Percentiles rank a stretch among this genome's conserved stretches.
phyloP scores from a whole-genome alignment of 2,329 filamentous ascomycete genomes.

The Fusarium multiceps region DNA sequence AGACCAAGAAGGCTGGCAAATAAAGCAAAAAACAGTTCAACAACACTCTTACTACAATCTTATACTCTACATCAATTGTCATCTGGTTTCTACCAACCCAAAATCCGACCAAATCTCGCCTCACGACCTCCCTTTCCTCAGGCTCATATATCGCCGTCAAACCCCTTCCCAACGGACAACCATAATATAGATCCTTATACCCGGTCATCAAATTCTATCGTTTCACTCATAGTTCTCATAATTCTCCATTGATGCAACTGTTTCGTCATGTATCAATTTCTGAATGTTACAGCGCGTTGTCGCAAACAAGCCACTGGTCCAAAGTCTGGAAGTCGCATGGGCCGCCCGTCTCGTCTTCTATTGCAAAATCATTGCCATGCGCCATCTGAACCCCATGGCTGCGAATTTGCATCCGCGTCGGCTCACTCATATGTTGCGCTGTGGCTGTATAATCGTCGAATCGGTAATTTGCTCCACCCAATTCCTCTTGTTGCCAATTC shows the following conservation, averaged over 20 bases:
- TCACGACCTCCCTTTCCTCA: neutral
- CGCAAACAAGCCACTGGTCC: constrained; percentile 33
- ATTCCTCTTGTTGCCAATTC: neutral
- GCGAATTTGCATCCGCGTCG: neutral
- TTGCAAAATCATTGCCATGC: neutral
- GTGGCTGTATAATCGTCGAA: neutral
- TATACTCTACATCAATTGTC: neutral
- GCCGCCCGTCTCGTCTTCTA: neutral
- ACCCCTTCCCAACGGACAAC: constrained; percentile 19
- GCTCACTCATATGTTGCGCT: neutral
- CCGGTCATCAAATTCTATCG: neutral
- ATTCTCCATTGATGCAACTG: neutral
- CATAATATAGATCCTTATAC: constrained; percentile 23
- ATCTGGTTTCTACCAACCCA: neutral
- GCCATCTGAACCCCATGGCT: neutral
- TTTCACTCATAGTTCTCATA: neutral
- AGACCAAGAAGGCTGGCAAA: constrained; percentile 7
- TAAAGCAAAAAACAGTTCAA: constrained; percentile 24
- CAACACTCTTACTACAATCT: neutral
- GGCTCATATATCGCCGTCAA: neutral
- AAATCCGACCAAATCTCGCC: neutral
- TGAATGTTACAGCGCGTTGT: neutral
- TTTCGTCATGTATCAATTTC: neutral
- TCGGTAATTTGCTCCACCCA: neutral
- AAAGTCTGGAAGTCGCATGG: constrained; percentile 26